Conservation (phyloP, 2,329 filamentous ascomycete species). For the Paecilomyces sp. region DNA sequence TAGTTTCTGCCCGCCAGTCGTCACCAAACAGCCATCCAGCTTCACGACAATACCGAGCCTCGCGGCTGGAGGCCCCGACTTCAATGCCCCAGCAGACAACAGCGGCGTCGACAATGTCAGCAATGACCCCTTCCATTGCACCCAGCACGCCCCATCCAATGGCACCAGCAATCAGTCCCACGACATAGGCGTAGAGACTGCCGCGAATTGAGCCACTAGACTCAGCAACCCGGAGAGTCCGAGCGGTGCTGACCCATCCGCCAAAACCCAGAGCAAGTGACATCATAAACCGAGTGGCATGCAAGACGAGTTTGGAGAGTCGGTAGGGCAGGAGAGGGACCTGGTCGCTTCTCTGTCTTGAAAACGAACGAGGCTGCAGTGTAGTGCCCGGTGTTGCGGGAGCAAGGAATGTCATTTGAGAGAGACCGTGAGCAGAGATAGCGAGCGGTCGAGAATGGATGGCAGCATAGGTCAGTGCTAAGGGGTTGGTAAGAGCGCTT, state of each 20-base stretch:
- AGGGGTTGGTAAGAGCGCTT: conserved; percentile 77
- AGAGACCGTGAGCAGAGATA: conserved; percentile 69
- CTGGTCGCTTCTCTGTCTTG: conserved; percentile 31
- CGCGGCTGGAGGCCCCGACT: conserved; percentile 54
- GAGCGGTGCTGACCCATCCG: conserved; percentile 92
- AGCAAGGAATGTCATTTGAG: conserved; percentile 73
- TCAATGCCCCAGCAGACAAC: conserved; percentile 95
- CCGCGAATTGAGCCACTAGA: conserved; percentile 50
- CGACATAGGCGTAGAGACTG: conserved; percentile 88
- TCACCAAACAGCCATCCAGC: conserved; percentile 83
- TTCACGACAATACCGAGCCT: conserved; percentile 79
- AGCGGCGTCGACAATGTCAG: conserved; percentile 78
- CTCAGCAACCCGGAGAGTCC: conserved; percentile 61
- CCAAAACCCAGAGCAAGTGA: conserved; percentile 83
- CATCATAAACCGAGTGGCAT: conserved; percentile 87
- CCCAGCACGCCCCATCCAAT: conserved; percentile 93
- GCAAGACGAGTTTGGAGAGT: conserved; percentile 82
- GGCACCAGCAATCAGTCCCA: conserved; percentile 83
- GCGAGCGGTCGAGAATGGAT: conserved; percentile 84
- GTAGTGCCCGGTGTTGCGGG: conserved; percentile 63
- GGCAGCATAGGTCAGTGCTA: conserved; percentile 86
- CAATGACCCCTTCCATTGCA: conserved; percentile 81
- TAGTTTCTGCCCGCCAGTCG: conserved; percentile 5
- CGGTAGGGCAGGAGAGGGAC: conserved; percentile 72
- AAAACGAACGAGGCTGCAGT: conserved; percentile 38